Evolutionary conservation across 345 rosid species (phyloP), one percentile per base, ranked within the genome.

Genomic region (Eutrema japonicum): DNA sequence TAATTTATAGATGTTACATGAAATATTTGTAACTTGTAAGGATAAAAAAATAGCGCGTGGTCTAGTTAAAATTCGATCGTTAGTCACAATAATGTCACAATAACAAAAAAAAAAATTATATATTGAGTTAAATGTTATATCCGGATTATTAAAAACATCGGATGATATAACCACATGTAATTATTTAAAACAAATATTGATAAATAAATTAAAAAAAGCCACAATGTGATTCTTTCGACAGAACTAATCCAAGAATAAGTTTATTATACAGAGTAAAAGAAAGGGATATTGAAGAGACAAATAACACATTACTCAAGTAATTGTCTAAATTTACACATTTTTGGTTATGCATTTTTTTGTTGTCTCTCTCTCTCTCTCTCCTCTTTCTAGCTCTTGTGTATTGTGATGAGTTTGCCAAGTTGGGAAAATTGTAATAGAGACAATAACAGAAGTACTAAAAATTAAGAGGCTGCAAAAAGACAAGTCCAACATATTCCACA

Each of bases 401-500:
- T 76, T 76, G 75, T 71, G 76, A 65, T 77, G 76, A 49, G 76
- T 77, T 77, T 77, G 75, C 76, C 72, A 77, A 77, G 80, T 77
- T 77, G 52, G 75, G 80, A 58, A 70, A 37, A 71, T 71, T 63
- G 80, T 63, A 70, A 70, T 55, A 40, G 66, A 70, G 80, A 64
- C 71, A 71, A 77, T 64, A 65, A 77, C 72, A 70, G 60, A 77
- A 77, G 67, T 70, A 70, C 80, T 77, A 77, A 77, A 77, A 41
- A 47, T 70, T 77, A 56, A 77, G 80, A 77, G 80, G 80, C 53
- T 77, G 36, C 72, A 77, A 76, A 76, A 63, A 62, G 75, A 47
- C 74, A 76, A 76, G 71, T 77, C 80, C 80, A 77, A 70, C 80
- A 71, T 77, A 76, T 68, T 76, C 78, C 79, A 76, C 75, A 70